Base-by-base conservation (phyloP, 78 protist species). In the Dictyostelium intermedium region DNA sequence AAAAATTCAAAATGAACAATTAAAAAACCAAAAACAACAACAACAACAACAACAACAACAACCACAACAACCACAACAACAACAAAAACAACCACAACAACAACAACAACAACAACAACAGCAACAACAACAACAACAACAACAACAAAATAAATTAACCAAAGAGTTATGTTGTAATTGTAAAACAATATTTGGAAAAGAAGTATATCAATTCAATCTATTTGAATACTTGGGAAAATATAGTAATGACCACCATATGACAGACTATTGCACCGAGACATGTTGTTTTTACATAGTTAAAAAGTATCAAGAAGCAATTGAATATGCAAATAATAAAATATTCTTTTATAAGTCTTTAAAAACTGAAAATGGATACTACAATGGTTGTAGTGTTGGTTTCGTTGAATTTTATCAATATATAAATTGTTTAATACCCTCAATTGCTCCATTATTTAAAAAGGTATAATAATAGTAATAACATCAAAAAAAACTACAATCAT, bases 251-350 rank as follows among this genome's bases (percentile, higher is more conserved):
- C 39, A 72, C 18, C n/a, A 20, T 10, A 34, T 72, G 79, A 72
- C 79, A 0, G 43, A 72, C 5, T 32, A 5, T 72, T 72, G 79
- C 0, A 34, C 79, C 1, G 78, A 70, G 14, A 3, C 39, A 4
- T 70, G 78, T 32, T 30, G 35, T 14, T 72, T 13, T 72, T 18
- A 16, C 4, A 32, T 72, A 11, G 79, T 72, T 34, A 72, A 72
- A 34, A 72, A 30, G n/a, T 72, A 72, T 34, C 79, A 72, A 34
- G 43, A 72, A 1, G 39, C 34, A 13, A 72, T 72, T 3, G 79
- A 72, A 34, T 72, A 72, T 72, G 79, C 79, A 32, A 72, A 72
- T 72, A 72, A 72, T 34, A 34, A 25, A 72, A 72, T 72, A 14
- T 72, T 72, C 45, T 72, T 34, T 72, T 72, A 34, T 18, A 72